Evolutionary conservation across 345 rosid species (phyloP), one percentile per base, ranked within the genome.

Genomic region (Zanthoxylum bungeanum): DNA sequence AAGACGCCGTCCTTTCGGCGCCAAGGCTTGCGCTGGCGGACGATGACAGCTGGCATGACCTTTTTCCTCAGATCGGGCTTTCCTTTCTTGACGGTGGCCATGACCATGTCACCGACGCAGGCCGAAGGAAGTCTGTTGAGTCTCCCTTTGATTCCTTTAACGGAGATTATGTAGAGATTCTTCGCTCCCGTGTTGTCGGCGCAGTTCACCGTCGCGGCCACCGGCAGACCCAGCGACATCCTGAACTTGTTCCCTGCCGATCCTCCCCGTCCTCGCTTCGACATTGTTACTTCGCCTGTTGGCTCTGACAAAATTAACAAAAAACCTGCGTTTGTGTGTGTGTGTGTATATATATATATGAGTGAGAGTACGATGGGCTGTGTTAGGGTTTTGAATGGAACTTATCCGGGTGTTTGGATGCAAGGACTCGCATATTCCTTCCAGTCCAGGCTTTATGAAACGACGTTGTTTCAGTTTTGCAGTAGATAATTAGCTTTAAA

Each of bases 51-150:
- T 0, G 98, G 98, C 81, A 93, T 84, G 53, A 93, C 98, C 89
- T 93, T 92, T 80, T 93, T 90, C 70, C 98, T 78, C 30, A 93
- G 93, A 79, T 93, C 97, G 0, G 98, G 98, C 74, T 93, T 93
- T 22, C 98, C 98, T 66, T 93, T 93, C 84, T 93, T 93, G 21
- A 93, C 98, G 0, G 98, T 93, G 47, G 97, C 98, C 97, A 92
- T 92, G 25, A 92, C 97, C 98, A 92, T 94, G 79, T 94, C 98
- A 0, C 98, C 97, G 0, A 92, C 97, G 63, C 98, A 91, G 56
- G 98, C 98, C 0, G 97, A 90, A 7, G 98, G 98, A 47, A 93
- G 76, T 3, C 98, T 77, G 83, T 93, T 93, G 49, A 93, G 86
- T 4, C 97, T 91, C 25, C 97, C 98, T 74, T 91, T 92, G 83